phyloP scores from a whole-genome alignment of 2,329 filamentous ascomycete species.

The Akanthomyces dipterigenus region DNA sequence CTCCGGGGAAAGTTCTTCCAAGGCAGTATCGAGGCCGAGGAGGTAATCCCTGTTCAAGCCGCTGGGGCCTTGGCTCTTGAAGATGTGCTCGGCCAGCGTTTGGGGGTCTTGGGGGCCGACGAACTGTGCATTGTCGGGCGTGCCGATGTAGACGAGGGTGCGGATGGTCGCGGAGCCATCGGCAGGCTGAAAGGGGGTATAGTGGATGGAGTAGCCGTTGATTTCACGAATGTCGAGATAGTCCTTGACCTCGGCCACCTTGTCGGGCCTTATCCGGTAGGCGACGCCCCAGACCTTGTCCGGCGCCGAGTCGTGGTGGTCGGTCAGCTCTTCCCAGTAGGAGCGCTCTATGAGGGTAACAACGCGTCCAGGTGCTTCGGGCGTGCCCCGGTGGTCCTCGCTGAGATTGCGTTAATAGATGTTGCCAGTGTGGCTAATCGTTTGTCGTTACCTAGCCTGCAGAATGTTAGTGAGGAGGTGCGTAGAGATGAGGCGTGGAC shows the following conservation, averaged over 20 bases:
- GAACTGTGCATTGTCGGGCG: slow-evolving; percentile 90
- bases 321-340: slow-evolving; percentile 74
- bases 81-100: slow-evolving; percentile 72
- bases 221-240: slow-evolving; percentile 97
- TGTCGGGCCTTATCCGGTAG: slow-evolving; percentile 69
- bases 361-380: slow-evolving; percentile 78
- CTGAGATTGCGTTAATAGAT: slow-evolving; percentile 36
- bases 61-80: slow-evolving; percentile 69
- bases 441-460: slow-evolving; percentile 28
- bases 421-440: background rate
- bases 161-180: slow-evolving; percentile 35
- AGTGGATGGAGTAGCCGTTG: slow-evolving; percentile 93
- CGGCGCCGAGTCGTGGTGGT: slow-evolving; percentile 54
- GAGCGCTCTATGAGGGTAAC: slow-evolving; percentile 82
- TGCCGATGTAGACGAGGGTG: slow-evolving; percentile 85
- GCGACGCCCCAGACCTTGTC: slow-evolving; percentile 84
- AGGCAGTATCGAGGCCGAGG: slow-evolving; percentile 67
- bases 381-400: slow-evolving; percentile 91
- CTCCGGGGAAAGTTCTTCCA: slow-evolving; percentile 65
- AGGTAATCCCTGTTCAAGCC: slow-evolving; percentile 89
- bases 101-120: slow-evolving; percentile 75
- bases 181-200: slow-evolving; percentile 67
- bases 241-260: slow-evolving; percentile 72
- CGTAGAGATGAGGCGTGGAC: slow-evolving; percentile 24
- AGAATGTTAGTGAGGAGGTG: slow-evolving; percentile 10